Base-by-base conservation (phyloP, 345 rosid genomes). In the Salix arbutifolia region DNA sequence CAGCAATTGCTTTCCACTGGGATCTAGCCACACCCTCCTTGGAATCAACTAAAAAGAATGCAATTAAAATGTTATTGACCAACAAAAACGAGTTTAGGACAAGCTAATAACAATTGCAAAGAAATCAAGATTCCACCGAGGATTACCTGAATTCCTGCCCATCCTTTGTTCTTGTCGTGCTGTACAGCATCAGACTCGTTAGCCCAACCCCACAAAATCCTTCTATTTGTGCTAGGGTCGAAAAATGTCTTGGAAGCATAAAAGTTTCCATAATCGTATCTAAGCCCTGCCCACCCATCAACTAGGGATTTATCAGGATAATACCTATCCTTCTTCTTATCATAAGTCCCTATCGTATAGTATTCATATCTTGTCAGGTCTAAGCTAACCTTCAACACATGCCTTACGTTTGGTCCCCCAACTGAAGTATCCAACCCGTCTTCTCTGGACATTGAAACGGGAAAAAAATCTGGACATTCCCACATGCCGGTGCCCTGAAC, bases 391-490 rank as follows among this genome's bases (percentile, higher is more conserved):
- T 96, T 96, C 46, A 93, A 73, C 3, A 89, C 88, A 61, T 89
- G 89, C 67, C 88, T 92, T 38, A 85, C 75, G 40, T 79, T 67
- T 18, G 40, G 25, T 23, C 87, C 84, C 0, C 18, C 4, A 0
- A 75, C 82, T 58, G 76, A 82, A 6, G 79, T 66, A 69, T 93
- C 97, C 86, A 91, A 68, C 23, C 98, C 97, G 21, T 74, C 64
- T 65, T 74, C 16, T 6, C 89, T 81, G 16, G 78, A 58, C 14
- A 71, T 0, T 2, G 86, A 61, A 66, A 93, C 94, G 1, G 99
- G 96, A 69, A 74, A 95, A 68, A 95, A 93, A 77, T 95, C 99
- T 0, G 91, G 99, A 81, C 99, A 93, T 69, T 96, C 99, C 95
- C 92, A 93, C 94, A 88, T 91, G n/a, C 92, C 97, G 18, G 97